Conservation (phyloP, 2,329 filamentous ascomycete genomes). For the Anisogramma anomala region DNA sequence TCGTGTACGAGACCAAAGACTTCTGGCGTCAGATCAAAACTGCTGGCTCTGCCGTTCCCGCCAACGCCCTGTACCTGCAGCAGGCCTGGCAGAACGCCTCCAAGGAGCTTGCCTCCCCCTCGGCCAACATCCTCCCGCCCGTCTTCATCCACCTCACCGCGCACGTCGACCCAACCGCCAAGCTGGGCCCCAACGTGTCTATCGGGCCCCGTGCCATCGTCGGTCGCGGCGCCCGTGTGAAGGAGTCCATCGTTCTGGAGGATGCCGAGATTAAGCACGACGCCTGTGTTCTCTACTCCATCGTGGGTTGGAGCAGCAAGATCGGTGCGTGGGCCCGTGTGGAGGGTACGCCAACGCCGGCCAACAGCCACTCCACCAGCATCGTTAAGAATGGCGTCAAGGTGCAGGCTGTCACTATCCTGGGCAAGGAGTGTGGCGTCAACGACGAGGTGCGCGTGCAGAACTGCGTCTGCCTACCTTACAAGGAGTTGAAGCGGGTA, state of each 20-base stretch:
- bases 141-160: slow-evolving; percentile 94
- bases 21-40: slow-evolving; percentile 99
- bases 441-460: slow-evolving; percentile 92
- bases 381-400: slow-evolving; percentile 97
- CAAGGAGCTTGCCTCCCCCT: slow-evolving; percentile 70
- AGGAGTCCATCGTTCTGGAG: slow-evolving; percentile 92
- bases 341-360: slow-evolving; percentile 82
- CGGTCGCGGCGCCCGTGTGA: slow-evolving; percentile 79
- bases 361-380: slow-evolving; percentile 80
- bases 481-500: slow-evolving; percentile 95
- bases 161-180: slow-evolving; percentile 83
- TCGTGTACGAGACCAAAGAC: slow-evolving; percentile 95
- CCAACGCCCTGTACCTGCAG: slow-evolving; percentile 91
- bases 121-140: slow-evolving; percentile 77
- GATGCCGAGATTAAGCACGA: slow-evolving; percentile 95
- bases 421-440: slow-evolving; percentile 91
- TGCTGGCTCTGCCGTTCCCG: slow-evolving; percentile 88
- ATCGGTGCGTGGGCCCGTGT: slow-evolving; percentile 97
- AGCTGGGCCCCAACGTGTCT: slow-evolving; percentile 92
- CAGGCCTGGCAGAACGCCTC: slow-evolving; percentile 80
- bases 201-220: slow-evolving; percentile 81
- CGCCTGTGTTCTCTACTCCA: slow-evolving; percentile 87
- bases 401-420: slow-evolving; percentile 94
- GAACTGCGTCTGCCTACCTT: slow-evolving; percentile 95
- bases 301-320: slow-evolving; percentile 93